Evolutionary conservation across 1,284 basidiomycete genomes (phyloP).

Genomic region (Schizophyllum commune): DNA sequence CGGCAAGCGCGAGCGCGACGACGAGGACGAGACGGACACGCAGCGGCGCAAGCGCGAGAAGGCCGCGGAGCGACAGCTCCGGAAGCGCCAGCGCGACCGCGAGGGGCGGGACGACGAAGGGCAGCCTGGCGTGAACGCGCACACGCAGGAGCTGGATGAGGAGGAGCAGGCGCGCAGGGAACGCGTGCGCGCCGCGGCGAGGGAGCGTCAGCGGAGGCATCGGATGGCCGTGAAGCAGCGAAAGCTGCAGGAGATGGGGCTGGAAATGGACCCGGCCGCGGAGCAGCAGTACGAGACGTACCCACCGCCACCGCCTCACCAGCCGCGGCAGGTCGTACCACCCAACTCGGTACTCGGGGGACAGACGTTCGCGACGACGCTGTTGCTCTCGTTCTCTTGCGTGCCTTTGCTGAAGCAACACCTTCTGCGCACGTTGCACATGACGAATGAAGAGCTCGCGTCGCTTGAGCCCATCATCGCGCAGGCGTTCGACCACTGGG

Average conservation of each 20-base stretch:
- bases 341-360: background rate
- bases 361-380: slow-evolving; percentile 6
- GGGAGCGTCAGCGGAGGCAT: slow-evolving; percentile 4
- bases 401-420: slow-evolving; percentile 6
- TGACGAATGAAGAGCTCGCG: slow-evolving; percentile 6
- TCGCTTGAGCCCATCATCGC: slow-evolving; percentile 13
- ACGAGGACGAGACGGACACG: slow-evolving; percentile 6
- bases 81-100: slow-evolving; percentile 4
- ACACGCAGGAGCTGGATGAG: background rate
- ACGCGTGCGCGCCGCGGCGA: slow-evolving; percentile 2
- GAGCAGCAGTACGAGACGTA: background rate
- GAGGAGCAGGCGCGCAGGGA: slow-evolving; percentile 3
- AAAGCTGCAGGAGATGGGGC: slow-evolving; percentile 35
- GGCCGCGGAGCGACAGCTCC: slow-evolving; percentile 8
- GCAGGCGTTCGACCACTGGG: slow-evolving; percentile 54
- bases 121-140: background rate
- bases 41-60: slow-evolving; percentile 9
- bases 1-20: slow-evolving; percentile 18
- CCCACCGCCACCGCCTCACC: background rate
- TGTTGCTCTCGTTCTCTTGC: slow-evolving; percentile 5
- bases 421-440: slow-evolving; percentile 4
- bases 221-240: slow-evolving; percentile 16
- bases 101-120: background rate
- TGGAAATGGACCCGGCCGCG: slow-evolving; percentile 32
- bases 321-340: background rate